Conservation (phyloP, 176 grass and related monocot species). For the Eleusine coracana region DNA sequence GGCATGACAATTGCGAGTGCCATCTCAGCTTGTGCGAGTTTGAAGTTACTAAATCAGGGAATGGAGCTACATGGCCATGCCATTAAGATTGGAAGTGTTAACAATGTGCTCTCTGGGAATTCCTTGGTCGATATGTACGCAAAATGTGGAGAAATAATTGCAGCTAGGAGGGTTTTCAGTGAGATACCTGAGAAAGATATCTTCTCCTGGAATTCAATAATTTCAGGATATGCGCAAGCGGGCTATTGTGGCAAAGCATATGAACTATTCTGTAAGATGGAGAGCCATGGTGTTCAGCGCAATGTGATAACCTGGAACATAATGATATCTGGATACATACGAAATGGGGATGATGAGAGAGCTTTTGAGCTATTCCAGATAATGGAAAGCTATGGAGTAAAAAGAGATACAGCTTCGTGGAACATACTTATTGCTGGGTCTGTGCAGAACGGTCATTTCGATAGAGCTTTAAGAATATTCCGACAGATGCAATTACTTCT, state of each 20-base stretch:
- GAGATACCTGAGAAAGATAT: constrained; percentile 67
- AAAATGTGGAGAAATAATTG: constrained; percentile 63
- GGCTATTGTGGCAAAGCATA: constrained; percentile 77
- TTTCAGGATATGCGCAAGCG: constrained; percentile 64
- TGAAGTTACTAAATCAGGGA: constrained; percentile 55
- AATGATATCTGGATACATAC: constrained; percentile 79
- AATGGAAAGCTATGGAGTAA: constrained; percentile 65
- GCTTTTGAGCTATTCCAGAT: constrained; percentile 74
- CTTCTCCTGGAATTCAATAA: constrained; percentile 87
- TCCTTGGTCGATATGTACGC: constrained; percentile 78
- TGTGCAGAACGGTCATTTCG: constrained; percentile 59
- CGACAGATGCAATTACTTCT: constrained; percentile 59
- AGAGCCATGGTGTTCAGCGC: constrained; percentile 48
- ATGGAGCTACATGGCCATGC: constrained; percentile 67
- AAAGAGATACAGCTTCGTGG: constrained; percentile 77
- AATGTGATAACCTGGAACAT: constrained; percentile 80
- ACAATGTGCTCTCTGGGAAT: constrained; percentile 59
- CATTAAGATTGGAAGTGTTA: constrained; percentile 54
- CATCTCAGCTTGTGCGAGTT: constrained; percentile 67
- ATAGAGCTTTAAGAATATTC: constrained; percentile 71
- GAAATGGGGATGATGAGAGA: constrained; percentile 74
- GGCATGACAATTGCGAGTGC: constrained; percentile 60
- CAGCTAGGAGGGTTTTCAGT: constrained; percentile 59
- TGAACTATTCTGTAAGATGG: constrained; percentile 76
- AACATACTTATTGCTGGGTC: constrained; percentile 82